phyloP scores from a whole-genome alignment of 169 alveolate genomes.

The Plasmodium knowlesi region DNA sequence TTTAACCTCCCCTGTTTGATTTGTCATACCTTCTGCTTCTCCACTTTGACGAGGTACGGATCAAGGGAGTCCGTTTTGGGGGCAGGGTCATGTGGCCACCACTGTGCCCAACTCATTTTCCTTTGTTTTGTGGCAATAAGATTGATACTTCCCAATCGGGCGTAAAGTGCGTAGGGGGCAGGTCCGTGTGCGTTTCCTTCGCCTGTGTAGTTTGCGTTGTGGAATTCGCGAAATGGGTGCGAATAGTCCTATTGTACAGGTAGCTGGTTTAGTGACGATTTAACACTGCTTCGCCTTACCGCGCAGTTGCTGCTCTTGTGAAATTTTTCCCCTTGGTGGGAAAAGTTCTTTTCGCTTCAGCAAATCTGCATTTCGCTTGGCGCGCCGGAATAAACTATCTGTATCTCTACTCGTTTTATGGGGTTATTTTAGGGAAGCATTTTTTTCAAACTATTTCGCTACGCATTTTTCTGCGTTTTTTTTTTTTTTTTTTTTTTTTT shows the following conservation, averaged over 20 bases:
- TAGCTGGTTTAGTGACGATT: not conserved
- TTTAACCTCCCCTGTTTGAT: not conserved
- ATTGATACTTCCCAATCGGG: not conserved
- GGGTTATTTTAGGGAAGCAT: not conserved
- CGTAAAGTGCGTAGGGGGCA: not conserved
- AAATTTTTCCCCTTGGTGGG: not conserved
- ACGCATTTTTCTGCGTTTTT: not conserved
- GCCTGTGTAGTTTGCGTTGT: not conserved
- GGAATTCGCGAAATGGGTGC: not conserved
- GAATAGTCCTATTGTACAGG: not conserved
- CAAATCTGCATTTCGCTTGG: not conserved
- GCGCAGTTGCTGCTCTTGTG: not conserved
- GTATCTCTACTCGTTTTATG: not conserved
- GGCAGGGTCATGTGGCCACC: conserved; percentile 89
- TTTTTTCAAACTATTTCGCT: no score
- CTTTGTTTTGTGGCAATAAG: not conserved
- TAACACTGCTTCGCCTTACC: not conserved
- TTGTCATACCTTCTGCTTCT: conserved; percentile 79
- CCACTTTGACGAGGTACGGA: conserved; percentile 82
- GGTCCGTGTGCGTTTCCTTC: not conserved
- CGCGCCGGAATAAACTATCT: not conserved
- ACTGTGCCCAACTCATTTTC: conserved; percentile 84
- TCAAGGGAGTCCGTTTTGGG: conserved; percentile 81
- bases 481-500: not conserved
- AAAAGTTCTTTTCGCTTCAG: not conserved